These are phyloP conservation scores for sweet orange (Citrus sinensis) DNA, from an alignment of 345 rosid genomes.

Conservation along the genomic window DNA sequence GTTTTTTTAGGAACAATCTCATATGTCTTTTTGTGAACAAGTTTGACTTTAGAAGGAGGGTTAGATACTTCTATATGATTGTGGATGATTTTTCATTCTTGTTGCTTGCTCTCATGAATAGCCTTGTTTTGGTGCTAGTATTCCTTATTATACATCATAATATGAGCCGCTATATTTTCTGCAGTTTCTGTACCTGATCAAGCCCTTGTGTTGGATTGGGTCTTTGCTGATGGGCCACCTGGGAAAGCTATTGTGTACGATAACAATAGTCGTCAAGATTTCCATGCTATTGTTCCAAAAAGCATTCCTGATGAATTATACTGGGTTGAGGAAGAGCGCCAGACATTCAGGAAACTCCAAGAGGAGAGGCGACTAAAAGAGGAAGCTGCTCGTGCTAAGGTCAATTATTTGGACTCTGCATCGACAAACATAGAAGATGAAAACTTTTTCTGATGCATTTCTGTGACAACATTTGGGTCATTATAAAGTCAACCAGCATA, in stretches of 20 bases:
- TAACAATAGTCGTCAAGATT: conserved; percentile 68
- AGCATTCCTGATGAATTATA: conserved; percentile 44
- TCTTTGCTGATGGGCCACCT: conserved; percentile 90
- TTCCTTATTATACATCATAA: not conserved
- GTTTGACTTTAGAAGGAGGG: not conserved
- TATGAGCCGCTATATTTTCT: conserved; percentile 14
- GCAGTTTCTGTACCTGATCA: conserved; percentile 66
- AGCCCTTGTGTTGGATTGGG: conserved; percentile 84
- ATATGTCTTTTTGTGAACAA: not conserved
- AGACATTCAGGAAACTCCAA: conserved; percentile 55
- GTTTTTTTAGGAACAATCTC: not conserved
- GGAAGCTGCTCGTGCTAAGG: conserved; percentile 74
- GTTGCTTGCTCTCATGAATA: not conserved
- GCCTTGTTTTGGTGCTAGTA: not conserved
- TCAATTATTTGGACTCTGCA: conserved; percentile 19
- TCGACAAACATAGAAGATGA: not conserved
- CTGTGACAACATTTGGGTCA: not conserved
- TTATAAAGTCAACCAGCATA: not conserved
- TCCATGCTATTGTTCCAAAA: conserved; percentile 65
- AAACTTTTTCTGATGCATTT: not conserved
- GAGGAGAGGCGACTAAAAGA: conserved; percentile 68
- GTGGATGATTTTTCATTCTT: not conserved
- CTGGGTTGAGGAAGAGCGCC: conserved; percentile 79
- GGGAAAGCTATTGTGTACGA: conserved; percentile 63
- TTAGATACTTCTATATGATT: not conserved